These are phyloP conservation scores for Peronosclerospora sorghi DNA, from an alignment of 352 stramenopile genomes.

Conservation along the genomic window DNA sequence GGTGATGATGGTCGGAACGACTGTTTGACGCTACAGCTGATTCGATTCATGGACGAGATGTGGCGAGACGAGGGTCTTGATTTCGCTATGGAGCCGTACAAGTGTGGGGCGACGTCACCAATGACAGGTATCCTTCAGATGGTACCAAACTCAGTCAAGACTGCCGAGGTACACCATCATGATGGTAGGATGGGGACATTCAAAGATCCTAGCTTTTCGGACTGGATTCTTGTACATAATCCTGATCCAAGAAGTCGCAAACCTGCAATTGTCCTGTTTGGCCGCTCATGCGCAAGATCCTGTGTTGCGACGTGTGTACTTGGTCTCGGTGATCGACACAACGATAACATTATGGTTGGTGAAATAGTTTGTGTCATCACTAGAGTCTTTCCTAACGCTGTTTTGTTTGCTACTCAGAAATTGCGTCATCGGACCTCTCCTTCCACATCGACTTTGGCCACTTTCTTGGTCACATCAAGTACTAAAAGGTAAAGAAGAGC, in stretches of 20 bases:
- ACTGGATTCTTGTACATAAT: slow-evolving; percentile 80
- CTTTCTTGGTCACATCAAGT: slow-evolving; percentile 85
- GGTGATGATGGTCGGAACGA: slow-evolving; percentile 92
- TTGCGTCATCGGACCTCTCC: too few relatives aligned
- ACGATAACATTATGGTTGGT: slow-evolving; percentile 93
- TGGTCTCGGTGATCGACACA: slow-evolving; percentile 91
- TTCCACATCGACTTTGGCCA: too few relatives aligned
- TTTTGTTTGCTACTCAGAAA: slow-evolving; percentile 17
- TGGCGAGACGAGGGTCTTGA: slow-evolving; percentile 88
- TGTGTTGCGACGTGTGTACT: slow-evolving; percentile 91
- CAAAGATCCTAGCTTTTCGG: slow-evolving; percentile 74
- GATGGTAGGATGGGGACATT: slow-evolving; percentile 74
- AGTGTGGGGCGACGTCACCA: too few relatives aligned
- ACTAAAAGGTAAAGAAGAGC: slow-evolving; percentile 25
- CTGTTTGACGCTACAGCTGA: slow-evolving; percentile 87
- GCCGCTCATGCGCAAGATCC: slow-evolving; percentile 83
- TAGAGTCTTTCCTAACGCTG: neutral
- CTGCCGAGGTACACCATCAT: slow-evolving; percentile 82
- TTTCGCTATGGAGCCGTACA: slow-evolving; percentile 87
- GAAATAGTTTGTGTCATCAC: neutral
- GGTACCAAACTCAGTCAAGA: slow-evolving; percentile 90
- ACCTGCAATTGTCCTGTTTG: slow-evolving; percentile 74
- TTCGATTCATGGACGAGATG: slow-evolving; percentile 89
- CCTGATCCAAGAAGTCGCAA: slow-evolving; percentile 46
- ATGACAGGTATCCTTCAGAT: too few relatives aligned